Conservation (phyloP, 2,329 filamentous ascomycete genomes). For the Penicillium nordicum region DNA sequence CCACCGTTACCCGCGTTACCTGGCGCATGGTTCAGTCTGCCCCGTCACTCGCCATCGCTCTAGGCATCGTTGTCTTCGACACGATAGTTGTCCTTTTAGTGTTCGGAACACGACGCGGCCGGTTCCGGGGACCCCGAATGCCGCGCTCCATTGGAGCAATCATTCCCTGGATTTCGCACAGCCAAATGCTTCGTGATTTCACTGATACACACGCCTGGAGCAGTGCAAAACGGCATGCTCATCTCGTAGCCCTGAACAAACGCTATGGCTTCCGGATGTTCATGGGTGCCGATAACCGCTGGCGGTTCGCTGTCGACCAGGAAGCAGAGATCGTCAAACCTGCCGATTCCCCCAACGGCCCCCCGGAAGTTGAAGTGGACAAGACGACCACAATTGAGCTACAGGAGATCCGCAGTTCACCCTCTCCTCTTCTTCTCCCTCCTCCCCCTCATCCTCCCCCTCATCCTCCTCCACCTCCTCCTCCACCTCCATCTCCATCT, state of each 20-base stretch:
- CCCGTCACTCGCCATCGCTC: slow-evolving; percentile 27
- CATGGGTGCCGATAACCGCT: slow-evolving; percentile 26
- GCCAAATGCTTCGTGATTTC: slow-evolving; percentile 33
- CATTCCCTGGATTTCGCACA: slow-evolving; percentile 35
- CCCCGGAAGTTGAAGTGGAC: slow-evolving; percentile 13
- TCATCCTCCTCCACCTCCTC: not conserved
- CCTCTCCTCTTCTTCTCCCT: not conserved
- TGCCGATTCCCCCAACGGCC: not conserved
- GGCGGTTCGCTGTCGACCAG: slow-evolving; percentile 34
- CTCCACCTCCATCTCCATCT: not conserved
- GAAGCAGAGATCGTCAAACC: slow-evolving; percentile 16
- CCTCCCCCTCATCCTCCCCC: not conserved
- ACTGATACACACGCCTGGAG: slow-evolving; percentile 30
- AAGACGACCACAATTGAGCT: slow-evolving; percentile 22
- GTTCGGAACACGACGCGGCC: slow-evolving; percentile 32
- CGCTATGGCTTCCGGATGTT: slow-evolving; percentile 35
- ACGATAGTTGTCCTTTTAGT: slow-evolving; percentile 33
- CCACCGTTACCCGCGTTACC: slow-evolving; percentile 28
- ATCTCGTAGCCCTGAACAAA: slow-evolving; percentile 28
- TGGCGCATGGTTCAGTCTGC: slow-evolving; percentile 33
- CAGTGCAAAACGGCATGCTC: slow-evolving; percentile 25
- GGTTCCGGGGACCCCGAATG: slow-evolving; percentile 33
- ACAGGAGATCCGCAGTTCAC: slow-evolving; percentile 12
- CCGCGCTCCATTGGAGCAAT: slow-evolving; percentile 34
- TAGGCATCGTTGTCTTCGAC: slow-evolving; percentile 32